These are phyloP conservation scores for Suhomyces bribrorum DNA, from an alignment of 1,139 yeast species.

Conservation along the genomic window DNA sequence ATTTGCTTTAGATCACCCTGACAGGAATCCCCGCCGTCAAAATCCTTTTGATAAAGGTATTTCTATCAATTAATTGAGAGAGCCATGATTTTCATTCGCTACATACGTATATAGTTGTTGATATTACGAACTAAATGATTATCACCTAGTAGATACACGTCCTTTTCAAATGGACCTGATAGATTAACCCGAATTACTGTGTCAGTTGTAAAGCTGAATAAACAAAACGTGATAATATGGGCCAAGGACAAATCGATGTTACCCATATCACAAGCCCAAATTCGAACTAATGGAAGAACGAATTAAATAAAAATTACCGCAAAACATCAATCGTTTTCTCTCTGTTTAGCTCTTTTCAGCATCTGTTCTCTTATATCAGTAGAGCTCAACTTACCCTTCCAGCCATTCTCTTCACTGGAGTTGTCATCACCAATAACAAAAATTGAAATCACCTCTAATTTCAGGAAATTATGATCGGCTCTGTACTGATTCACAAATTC, in stretches of 20 bases:
- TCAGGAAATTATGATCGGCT: constrained; percentile 52
- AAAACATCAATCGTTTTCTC: too few species aligned
- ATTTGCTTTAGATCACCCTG: constrained; percentile 86
- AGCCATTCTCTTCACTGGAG: constrained; percentile 41
- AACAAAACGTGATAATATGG: too few species aligned
- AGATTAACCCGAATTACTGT: too few species aligned
- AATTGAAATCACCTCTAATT: constrained; percentile 59
- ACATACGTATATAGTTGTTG: background rate
- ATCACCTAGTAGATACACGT: background rate
- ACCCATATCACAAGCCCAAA: too few species aligned
- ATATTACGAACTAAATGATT: background rate
- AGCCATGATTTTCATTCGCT: background rate
- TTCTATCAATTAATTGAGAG: constrained; percentile 42
- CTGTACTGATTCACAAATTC: constrained; percentile 67
- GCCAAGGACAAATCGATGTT: too few species aligned
- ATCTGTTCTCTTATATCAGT: constrained; percentile 50
- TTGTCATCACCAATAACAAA: constrained; percentile 66
- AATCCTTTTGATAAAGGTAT: constrained; percentile 61
- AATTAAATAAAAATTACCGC: too few species aligned
- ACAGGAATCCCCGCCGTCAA: constrained; percentile 55
- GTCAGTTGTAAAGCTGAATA: too few species aligned
- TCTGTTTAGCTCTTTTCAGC: constrained; percentile 4
- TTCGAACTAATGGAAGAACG: too few species aligned
- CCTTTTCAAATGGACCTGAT: too few species aligned
- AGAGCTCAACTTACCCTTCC: constrained; percentile 81